phyloP scores from a whole-genome alignment of 2,329 filamentous ascomycete genomes.

The Hypoxylon sp. region DNA sequence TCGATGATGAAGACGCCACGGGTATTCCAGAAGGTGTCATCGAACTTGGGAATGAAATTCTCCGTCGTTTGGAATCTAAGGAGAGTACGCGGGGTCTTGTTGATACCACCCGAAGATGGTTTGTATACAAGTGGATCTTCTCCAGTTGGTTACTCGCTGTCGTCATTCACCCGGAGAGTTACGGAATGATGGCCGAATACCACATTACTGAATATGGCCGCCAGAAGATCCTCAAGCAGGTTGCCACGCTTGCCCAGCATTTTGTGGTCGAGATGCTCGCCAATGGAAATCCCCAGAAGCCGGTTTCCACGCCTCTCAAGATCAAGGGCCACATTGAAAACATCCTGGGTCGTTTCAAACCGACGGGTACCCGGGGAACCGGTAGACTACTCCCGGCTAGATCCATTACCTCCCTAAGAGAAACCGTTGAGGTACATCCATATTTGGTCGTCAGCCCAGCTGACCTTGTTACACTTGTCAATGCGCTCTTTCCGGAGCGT shows the following conservation, averaged over 20 bases:
- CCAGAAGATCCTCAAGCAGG: constrained; percentile 83
- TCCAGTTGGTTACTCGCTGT: constrained; percentile 87
- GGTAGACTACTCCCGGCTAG: constrained; percentile 78
- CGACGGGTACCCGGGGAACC: constrained; percentile 64
- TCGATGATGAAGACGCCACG: constrained; percentile 86
- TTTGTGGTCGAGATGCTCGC: constrained; percentile 83
- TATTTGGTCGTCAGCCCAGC: constrained; percentile 85
- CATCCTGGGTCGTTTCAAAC: constrained; percentile 75
- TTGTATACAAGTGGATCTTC: constrained; percentile 94
- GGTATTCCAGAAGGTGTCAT: constrained; percentile 89
- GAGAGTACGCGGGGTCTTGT: constrained; percentile 73
- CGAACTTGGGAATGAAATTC: constrained; percentile 86
- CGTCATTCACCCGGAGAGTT: constrained; percentile 88
- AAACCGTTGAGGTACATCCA: constrained; percentile 83
- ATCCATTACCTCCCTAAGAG: constrained; percentile 78
- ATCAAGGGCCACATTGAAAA: constrained; percentile 79
- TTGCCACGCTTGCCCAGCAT: constrained; percentile 84
- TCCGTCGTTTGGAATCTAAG: constrained; percentile 78
- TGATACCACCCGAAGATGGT: constrained; percentile 82
- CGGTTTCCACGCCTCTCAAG: constrained; percentile 73
- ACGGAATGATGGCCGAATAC: constrained; percentile 85
- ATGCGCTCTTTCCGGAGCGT: constrained; percentile 85
- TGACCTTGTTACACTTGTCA: constrained; percentile 84
- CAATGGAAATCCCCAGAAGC: constrained; percentile 70
- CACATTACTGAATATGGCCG: constrained; percentile 93